Conservation (phyloP, 1,284 basidiomycete species). For the Fomitopsis pinicola region DNA sequence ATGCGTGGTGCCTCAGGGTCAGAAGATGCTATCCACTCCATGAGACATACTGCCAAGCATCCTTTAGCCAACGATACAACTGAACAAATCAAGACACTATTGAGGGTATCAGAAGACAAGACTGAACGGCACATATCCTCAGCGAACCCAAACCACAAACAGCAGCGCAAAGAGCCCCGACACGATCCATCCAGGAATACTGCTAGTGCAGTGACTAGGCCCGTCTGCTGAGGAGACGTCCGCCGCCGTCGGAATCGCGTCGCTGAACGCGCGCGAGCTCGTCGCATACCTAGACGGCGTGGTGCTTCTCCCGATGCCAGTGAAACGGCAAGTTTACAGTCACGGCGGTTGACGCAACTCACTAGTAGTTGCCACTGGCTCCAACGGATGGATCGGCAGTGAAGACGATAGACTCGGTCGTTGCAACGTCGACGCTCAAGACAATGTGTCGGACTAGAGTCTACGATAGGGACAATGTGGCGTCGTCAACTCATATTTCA, state of each 20-base stretch:
- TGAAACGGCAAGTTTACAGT: too few relatives aligned
- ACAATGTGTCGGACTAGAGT: constrained; percentile 64
- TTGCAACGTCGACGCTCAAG: constrained; percentile 56
- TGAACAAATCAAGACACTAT: too few relatives aligned
- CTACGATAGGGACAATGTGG: constrained; percentile 26
- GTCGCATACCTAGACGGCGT: constrained; percentile 6
- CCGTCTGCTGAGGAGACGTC: neutral
- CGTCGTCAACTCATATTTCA: neutral
- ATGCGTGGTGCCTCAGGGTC: too few relatives aligned
- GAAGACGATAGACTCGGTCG: constrained; percentile 46
- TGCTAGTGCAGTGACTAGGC: neutral
- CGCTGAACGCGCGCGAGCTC: constrained; percentile 15
- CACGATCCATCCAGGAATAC: neutral
- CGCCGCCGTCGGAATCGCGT: constrained; percentile 6
- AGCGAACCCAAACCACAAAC: neutral
- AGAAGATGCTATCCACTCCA: too few relatives aligned
- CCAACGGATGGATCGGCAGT: constrained; percentile 61
- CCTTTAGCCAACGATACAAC: too few relatives aligned
- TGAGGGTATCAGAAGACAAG: too few relatives aligned
- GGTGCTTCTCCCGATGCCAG: constrained; percentile 31
- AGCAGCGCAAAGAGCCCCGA: neutral
- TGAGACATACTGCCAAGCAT: too few relatives aligned
- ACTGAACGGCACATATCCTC: neutral
- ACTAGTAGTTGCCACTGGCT: constrained; percentile 58
- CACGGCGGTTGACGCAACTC: constrained; percentile 27